phyloP scores from a whole-genome alignment of 1,284 basidiomycete genomes.

The Sphaerobolus stellatus region DNA sequence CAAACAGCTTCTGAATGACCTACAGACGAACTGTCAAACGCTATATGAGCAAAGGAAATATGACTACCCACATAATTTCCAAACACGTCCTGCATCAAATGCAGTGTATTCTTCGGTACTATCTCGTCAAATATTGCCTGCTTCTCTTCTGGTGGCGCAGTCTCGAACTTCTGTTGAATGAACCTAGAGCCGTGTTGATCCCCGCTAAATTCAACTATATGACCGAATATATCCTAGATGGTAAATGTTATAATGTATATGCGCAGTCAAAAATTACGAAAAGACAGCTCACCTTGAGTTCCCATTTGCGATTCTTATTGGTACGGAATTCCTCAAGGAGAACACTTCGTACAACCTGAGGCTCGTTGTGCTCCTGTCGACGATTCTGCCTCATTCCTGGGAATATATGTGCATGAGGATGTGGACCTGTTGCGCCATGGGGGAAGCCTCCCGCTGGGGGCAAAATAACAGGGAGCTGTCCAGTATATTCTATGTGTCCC shows the following conservation, averaged over 20 bases:
- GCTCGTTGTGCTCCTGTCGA: slow-evolving; percentile 38
- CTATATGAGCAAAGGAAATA: slow-evolving; percentile 5
- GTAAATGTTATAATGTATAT: slow-evolving; percentile 15
- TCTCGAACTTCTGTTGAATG: slow-evolving; percentile 84
- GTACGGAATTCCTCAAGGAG: slow-evolving; percentile 84
- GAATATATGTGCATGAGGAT: slow-evolving; percentile 41
- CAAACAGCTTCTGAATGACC: slow-evolving; percentile 95
- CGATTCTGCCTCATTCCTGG: slow-evolving; percentile 41
- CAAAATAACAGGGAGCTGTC: slow-evolving; percentile 49
- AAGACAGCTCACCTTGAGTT: slow-evolving; percentile 58
- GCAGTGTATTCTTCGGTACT: slow-evolving; percentile 70
- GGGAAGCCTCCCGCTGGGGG: slow-evolving; percentile 42
- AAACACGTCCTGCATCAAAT: slow-evolving; percentile 92
- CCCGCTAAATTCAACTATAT: slow-evolving; percentile 88
- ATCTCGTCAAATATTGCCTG: slow-evolving; percentile 90
- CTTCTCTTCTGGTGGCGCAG: slow-evolving; percentile 74
- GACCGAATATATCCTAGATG: slow-evolving; percentile 78
- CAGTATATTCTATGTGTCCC: slow-evolving; percentile 46
- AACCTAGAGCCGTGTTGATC: slow-evolving; percentile 95
- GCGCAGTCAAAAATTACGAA: not conserved
- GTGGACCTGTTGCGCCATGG: slow-evolving; percentile 27
- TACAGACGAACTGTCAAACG: slow-evolving; percentile 29
- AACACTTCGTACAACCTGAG: slow-evolving; percentile 54
- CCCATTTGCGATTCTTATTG: slow-evolving; percentile 79
- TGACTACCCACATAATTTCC: slow-evolving; percentile 88